Conservation (phyloP, 106 monocot genomes). For the Alisma plantagoaquatica region DNA sequence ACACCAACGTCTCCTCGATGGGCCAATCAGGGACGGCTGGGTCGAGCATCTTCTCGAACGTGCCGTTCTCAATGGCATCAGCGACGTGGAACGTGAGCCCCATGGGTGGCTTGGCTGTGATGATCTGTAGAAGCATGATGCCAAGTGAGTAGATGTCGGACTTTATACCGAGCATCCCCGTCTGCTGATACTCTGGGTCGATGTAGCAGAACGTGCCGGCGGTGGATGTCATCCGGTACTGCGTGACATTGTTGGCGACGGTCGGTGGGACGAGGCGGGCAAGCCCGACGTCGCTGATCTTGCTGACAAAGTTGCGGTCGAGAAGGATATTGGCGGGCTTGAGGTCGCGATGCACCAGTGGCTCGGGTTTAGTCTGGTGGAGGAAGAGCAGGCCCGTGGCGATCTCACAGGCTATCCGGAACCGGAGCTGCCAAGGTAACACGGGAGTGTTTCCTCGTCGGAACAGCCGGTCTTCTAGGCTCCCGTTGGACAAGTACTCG, state of each 20-base stretch:
- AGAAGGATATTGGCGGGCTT: conserved; percentile 54
- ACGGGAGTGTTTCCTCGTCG: conserved; percentile 26
- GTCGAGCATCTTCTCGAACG: conserved; percentile 26
- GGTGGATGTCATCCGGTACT: conserved; percentile 45
- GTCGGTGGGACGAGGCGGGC: conserved; percentile 42
- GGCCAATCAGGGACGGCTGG: conserved; percentile 38
- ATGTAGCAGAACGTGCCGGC: conserved; percentile 64
- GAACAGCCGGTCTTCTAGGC: conserved; percentile 50
- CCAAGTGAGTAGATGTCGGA: conserved; percentile 58
- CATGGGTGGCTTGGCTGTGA: conserved; percentile 48
- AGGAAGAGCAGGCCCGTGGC: conserved; percentile 39
- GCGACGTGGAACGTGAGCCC: conserved; percentile 32
- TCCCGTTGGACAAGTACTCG: conserved; percentile 53
- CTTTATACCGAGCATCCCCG: conserved; percentile 59
- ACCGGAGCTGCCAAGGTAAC: conserved; percentile 38
- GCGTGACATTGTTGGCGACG: conserved; percentile 37
- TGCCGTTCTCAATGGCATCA: conserved; percentile 33
- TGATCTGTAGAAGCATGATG: conserved; percentile 44
- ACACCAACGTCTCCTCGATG: conserved; percentile 15
- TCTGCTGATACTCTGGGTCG: conserved; percentile 64
- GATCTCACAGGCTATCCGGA: conserved; percentile 44
- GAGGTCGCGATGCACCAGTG: conserved; percentile 50
- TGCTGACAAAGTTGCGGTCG: conserved; percentile 43
- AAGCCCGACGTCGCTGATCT: conserved; percentile 46
- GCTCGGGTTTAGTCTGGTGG: conserved; percentile 55